These are phyloP conservation scores for Bipolaris oryzae DNA, from an alignment of 2,329 filamentous ascomycete species.

Conservation along the genomic window DNA sequence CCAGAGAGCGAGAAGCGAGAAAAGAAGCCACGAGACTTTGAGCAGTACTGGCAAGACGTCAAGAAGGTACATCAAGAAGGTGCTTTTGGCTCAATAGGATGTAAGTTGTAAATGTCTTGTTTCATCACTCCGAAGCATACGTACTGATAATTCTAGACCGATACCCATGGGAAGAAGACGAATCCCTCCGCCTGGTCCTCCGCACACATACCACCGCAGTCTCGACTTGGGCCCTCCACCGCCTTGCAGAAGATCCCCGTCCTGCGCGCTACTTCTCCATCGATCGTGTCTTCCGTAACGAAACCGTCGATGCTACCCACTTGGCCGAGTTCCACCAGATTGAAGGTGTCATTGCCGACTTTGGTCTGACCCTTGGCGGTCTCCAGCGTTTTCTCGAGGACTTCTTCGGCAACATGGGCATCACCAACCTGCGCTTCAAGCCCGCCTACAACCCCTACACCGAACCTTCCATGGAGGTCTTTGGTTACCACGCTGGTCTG, in stretches of 20 bases:
- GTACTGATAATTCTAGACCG: slow-evolving; percentile 59
- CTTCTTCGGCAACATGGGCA: slow-evolving; percentile 97
- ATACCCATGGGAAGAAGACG: slow-evolving; percentile 89
- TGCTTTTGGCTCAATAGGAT: slow-evolving; percentile 93
- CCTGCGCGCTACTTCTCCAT: slow-evolving; percentile 98
- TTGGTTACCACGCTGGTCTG: slow-evolving; percentile 81
- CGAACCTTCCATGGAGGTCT: slow-evolving; percentile 95
- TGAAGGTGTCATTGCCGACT: slow-evolving; percentile 97
- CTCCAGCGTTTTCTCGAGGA: slow-evolving; percentile 93
- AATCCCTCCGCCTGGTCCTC: slow-evolving; percentile 84
- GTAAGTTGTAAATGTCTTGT: slow-evolving; percentile 10
- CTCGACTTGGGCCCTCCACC: slow-evolving; percentile 87
- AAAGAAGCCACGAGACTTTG: slow-evolving; percentile 67
- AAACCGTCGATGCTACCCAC: slow-evolving; percentile 96
- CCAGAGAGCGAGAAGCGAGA: slow-evolving; percentile 60
- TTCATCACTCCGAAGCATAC: not conserved
- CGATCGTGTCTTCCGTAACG: slow-evolving; percentile 96
- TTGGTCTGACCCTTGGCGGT: slow-evolving; percentile 86
- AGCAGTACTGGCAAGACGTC: slow-evolving; percentile 87
- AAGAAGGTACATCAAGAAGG: slow-evolving; percentile 86
- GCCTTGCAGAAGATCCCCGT: slow-evolving; percentile 80
- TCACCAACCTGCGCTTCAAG: slow-evolving; percentile 88
- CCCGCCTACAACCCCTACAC: slow-evolving; percentile 83
- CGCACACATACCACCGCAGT: slow-evolving; percentile 96
- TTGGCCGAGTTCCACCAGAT: slow-evolving; percentile 98